Base-by-base conservation (phyloP, 331 rosid species). In the Stylosanthes scabra region DNA sequence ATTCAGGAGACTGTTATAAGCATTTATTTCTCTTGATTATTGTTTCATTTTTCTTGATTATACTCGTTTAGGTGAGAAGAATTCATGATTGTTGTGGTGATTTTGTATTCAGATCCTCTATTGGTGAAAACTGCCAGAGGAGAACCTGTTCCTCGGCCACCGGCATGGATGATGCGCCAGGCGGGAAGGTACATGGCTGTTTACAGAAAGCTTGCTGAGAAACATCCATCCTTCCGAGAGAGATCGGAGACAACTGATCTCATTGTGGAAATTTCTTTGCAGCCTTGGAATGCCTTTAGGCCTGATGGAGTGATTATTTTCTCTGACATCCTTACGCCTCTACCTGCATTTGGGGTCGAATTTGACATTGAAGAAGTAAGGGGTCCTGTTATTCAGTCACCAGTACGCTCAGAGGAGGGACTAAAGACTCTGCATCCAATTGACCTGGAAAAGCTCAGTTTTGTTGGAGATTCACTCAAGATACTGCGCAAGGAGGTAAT, bases 101-200 rank as follows among this genome's bases (percentile, higher is more conserved):
- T 41, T 41, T 41, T 50, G 40, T 65, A 11, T 40, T 80, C 77
- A 94, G 99, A 94, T 82, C 97, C 97, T 3, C 93, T 94, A 11
- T 83, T 94, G 88, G 97, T 94, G 50, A 91, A 90, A 82, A 97
- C 99, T 77, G 99, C 97, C 1, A 86, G 96, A 78, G 99, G 99
- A 72, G 93, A 94, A 16, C 83, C 86, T 37, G 93, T 94, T 74
- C 76, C 81, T 71, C 96, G 99, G 52, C 97, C 99, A 76, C 99
- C 99, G 11, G 97, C 97, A 45, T 94, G 99, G 99, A 94, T 94
- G 97, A 94, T 94, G 99, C 95, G 97, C 41, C 99, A 94, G 83
- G 99, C 99, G 27, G 99, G 99, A 84, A 90, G 99, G 86, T 94
- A 91, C 84, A 91, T 94, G 99, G 97, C 97, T 78, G 72, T 82